phyloP scores from a whole-genome alignment of 139 green algal species.

The Zygnema cylindricum region DNA sequence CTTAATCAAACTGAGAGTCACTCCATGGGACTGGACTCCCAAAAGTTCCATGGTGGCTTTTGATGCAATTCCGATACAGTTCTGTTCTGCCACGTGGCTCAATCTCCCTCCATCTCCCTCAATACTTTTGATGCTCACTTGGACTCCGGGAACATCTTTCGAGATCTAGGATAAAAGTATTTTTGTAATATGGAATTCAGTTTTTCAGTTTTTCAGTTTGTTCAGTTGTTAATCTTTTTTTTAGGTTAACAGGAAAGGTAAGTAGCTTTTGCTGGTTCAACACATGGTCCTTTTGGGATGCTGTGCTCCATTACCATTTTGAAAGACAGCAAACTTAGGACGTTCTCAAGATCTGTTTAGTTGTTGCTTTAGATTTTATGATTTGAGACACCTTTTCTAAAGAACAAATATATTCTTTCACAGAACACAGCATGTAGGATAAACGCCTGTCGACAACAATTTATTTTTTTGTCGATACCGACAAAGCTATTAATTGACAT shows the following conservation, averaged over 20 bases:
- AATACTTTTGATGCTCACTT: constrained; percentile 88
- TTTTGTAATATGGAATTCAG: too few species aligned
- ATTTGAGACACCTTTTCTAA: too few species aligned
- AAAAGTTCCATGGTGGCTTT: constrained; percentile 85
- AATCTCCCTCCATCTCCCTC: constrained; percentile 87
- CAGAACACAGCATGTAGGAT: too few species aligned
- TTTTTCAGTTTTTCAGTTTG: too few species aligned
- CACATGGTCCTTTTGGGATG: neutral
- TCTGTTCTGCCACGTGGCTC: constrained; percentile 77
- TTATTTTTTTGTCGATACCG: too few species aligned
- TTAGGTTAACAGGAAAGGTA: neutral
- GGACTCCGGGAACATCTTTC: constrained; percentile 73
- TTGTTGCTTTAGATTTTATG: too few species aligned
- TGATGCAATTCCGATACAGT: constrained; percentile 94
- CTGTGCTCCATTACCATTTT: too few species aligned
- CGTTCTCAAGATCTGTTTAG: too few species aligned
- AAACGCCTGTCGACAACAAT: too few species aligned
- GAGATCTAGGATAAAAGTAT: constrained; percentile 27
- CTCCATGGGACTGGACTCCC: constrained; percentile 76
- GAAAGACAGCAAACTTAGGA: too few species aligned
- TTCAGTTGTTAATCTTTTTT: neutral
- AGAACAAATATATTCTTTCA: too few species aligned
- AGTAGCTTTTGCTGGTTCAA: neutral
- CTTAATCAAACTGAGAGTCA: constrained; percentile 86
- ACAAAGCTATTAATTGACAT: too few species aligned